A percentile compares a stretch with the other conserved stretches of the same genome.
Conservation (phyloP, 2,329 filamentous ascomycete genomes). For the Erysiphe pulchra region DNA sequence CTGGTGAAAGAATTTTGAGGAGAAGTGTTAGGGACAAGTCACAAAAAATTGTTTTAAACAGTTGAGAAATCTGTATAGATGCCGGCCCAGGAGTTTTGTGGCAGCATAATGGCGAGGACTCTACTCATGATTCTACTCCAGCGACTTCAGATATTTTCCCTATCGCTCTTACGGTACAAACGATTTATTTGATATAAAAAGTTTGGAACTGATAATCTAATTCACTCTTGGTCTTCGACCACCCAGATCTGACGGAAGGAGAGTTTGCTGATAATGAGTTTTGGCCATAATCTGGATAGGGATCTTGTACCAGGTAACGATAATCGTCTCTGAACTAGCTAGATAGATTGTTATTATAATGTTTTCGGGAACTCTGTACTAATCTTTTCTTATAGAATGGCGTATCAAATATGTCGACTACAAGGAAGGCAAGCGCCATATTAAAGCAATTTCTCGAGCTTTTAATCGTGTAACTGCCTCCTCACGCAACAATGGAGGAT, state of each 20-base stretch:
- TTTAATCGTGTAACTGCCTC: slow-evolving; percentile 34
- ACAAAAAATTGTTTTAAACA: no score
- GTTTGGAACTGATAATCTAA: not conserved
- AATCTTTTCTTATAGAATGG: slow-evolving; percentile 37
- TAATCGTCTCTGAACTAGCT: not conserved
- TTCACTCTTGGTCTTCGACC: not conserved
- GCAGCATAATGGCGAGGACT: no score
- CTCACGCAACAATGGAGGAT: slow-evolving; percentile 13
- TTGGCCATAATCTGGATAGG: slow-evolving; percentile 57
- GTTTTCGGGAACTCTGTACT: not conserved
- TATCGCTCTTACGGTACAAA: no score
- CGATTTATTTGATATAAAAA: not conserved
- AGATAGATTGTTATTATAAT: not conserved
- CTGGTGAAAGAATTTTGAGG: no score
- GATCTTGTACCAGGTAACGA: slow-evolving; percentile 56
- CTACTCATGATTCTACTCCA: no score
- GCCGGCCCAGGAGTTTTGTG: no score
- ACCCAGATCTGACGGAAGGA: not conserved
- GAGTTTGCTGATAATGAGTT: slow-evolving; percentile 24
- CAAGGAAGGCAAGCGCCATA: slow-evolving; percentile 81
- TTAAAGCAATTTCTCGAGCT: slow-evolving; percentile 59
- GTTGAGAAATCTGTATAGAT: no score
- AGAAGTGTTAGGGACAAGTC: no score
- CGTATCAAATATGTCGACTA: slow-evolving; percentile 84
- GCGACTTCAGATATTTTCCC: no score